Conservation (phyloP, 169 alveolate species). For the Theileria sp. region DNA sequence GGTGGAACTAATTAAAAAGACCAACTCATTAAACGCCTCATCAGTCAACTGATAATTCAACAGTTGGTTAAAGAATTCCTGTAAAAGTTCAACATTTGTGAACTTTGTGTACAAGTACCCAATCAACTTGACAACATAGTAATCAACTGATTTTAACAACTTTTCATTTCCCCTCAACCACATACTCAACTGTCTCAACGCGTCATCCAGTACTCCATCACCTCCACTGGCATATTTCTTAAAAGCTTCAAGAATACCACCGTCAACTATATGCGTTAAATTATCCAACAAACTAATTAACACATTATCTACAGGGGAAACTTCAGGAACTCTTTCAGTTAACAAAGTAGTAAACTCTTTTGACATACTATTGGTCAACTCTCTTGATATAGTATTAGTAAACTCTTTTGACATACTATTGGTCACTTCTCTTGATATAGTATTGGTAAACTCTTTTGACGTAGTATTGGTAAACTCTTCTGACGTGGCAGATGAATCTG, state of each 20-base stretch:
- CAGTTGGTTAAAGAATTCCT: not conserved
- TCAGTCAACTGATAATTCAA: not conserved
- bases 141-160: not conserved
- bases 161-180: not conserved
- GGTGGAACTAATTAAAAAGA: not conserved
- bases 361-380: too few species aligned
- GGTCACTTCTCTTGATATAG: too few species aligned
- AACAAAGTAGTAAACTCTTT: too few species aligned
- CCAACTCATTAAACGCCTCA: slow-evolving; percentile 1
- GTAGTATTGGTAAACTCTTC: not conserved
- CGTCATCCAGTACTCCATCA: not conserved
- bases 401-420: not conserved
- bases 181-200: not conserved
- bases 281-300: not conserved
- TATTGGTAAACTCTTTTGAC: too few species aligned
- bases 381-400: not conserved
- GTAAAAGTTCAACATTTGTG: not conserved
- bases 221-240: not conserved
- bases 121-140: not conserved
- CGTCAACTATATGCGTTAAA: not conserved
- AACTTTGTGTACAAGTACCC: not conserved
- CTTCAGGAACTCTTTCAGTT: not conserved
- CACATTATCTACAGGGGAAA: not conserved
- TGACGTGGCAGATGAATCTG: not conserved
- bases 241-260: not conserved